These are phyloP conservation scores for Takakia lepidozioides DNA, from an alignment of 225 moss, liverwort and hornwort genomes.

Conservation along the genomic window DNA sequence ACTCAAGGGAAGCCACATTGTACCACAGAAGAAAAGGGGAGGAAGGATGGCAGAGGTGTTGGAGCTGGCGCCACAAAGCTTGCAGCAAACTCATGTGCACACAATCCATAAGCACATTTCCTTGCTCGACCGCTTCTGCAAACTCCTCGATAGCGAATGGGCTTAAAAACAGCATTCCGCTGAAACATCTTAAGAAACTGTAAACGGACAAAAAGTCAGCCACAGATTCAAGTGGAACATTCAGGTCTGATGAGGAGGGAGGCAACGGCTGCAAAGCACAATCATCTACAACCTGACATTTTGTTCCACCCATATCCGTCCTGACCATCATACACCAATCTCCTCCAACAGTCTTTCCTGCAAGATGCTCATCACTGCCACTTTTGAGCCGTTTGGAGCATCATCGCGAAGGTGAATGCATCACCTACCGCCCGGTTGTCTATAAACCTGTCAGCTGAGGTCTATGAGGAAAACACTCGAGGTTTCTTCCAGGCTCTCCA, in stretches of 20 bases:
- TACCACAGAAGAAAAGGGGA: slow-evolving; percentile 37
- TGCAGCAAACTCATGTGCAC: slow-evolving; percentile 73
- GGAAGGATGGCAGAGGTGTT: slow-evolving; percentile 21
- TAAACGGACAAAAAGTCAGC: slow-evolving; percentile 83
- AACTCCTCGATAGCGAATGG: slow-evolving; percentile 86
- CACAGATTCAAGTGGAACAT: slow-evolving; percentile 36
- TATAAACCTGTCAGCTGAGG: too few relatives aligned
- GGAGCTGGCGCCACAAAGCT: slow-evolving; percentile 82
- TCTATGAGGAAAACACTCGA: too few relatives aligned
- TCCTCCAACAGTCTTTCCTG: slow-evolving; percentile 40
- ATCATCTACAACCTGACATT: slow-evolving; percentile 19
- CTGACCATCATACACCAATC: slow-evolving; percentile 35
- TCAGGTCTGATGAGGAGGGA: slow-evolving; percentile 26
- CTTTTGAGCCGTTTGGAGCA: slow-evolving; percentile 35
- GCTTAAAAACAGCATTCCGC: slow-evolving; percentile 80
- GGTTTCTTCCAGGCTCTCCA: too few relatives aligned
- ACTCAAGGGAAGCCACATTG: slow-evolving; percentile 6
- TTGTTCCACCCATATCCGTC: slow-evolving; percentile 22
- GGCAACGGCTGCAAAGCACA: slow-evolving; percentile 38
- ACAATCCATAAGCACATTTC: slow-evolving; percentile 62
- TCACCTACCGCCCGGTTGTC: too few relatives aligned
- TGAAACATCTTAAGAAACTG: slow-evolving; percentile 89
- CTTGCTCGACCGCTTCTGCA: slow-evolving; percentile 46
- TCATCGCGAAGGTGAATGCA: slow-evolving; percentile 13
- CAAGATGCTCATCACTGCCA: slow-evolving; percentile 33